Base-by-base conservation (phyloP, 495 filamentous ascomycete species). In the Gamarada debralockiae region DNA sequence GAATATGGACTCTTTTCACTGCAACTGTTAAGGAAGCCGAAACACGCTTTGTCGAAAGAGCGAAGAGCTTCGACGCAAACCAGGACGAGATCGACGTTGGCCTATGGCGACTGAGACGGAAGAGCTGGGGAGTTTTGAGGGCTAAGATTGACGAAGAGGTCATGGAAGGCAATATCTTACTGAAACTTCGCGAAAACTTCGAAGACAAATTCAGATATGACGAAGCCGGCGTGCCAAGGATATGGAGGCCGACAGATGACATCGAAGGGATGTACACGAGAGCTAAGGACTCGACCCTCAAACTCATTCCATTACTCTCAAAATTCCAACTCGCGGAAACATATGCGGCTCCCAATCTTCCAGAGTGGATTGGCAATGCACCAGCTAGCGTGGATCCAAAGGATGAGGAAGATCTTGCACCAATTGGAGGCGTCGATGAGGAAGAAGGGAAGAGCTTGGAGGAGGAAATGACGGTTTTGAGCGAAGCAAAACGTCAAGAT, bases 141-240 rank as follows among this genome's bases (percentile, higher is more conserved):
- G 84, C 87, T 38, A 95, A 89, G 71, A 89, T 98, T 58, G 95
- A 97, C 18, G 93, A 98, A 66, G 93, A 98, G 67, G 90, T 97
- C 67, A 92, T 92, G 79, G 93, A 97, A 69, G 92, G 92, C 52
- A 98, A 97, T 65, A 79, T 98, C 47, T 72, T 98, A 7, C 78
- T 98, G 53, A 98, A 98, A 69, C 79, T 98, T 24, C 84, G 93
- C 6, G 93, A 98, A 71, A 97, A 97, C 69, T 98, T 98, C 58
- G 93, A 98, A 62, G 93, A 98, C 70, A 96, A 95, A 65, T 98
- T 98, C 78, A 87, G 93, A 50, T 98, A 98, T 61, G 95, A 98
- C 57, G 92, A 95, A 42, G 83, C 82, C 13, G 95, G 95, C 31
- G 95, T 98, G 2, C 93, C 93, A 3, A 77, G 93, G 33, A 96